Conservation (phyloP, 257 asterid species). For the Coffea eugenioides region DNA sequence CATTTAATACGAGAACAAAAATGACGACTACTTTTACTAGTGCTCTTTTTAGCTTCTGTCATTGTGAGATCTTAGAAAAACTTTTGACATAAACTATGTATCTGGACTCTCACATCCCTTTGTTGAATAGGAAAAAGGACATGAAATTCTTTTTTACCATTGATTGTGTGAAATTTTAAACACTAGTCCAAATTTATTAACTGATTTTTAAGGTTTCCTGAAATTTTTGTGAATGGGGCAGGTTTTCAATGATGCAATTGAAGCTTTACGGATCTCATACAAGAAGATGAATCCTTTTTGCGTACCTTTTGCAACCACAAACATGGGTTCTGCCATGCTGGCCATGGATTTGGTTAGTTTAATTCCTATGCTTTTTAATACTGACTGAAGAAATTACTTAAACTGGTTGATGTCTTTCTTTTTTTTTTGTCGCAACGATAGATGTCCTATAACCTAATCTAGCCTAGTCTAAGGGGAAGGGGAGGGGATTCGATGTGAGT, state of each 20-base stretch:
- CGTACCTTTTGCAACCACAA: constrained; percentile 96
- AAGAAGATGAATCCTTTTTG: constrained; percentile 95
- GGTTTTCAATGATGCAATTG: constrained; percentile 91
- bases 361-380: not conserved
- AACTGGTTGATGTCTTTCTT: no score
- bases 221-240: constrained; percentile 36
- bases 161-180: not conserved
- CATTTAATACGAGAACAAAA: not conserved
- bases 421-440: no score
- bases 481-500: no score
- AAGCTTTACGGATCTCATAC: constrained; percentile 80
- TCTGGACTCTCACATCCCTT: not conserved
- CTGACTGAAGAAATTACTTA: constrained; percentile 13
- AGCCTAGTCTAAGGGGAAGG: no score
- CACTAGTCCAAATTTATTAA: not conserved
- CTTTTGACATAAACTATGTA: not conserved
- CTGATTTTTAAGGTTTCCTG: not conserved
- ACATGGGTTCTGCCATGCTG: constrained; percentile 97
- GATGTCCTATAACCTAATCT: no score
- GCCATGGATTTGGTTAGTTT: constrained; percentile 87
- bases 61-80: not conserved
- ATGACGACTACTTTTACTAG: not conserved
- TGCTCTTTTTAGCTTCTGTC: not conserved
- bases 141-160: not conserved
- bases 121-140: not conserved